These are phyloP conservation scores for Volvox carteri DNA, from an alignment of 163 green algal species.

Conservation along the genomic window DNA sequence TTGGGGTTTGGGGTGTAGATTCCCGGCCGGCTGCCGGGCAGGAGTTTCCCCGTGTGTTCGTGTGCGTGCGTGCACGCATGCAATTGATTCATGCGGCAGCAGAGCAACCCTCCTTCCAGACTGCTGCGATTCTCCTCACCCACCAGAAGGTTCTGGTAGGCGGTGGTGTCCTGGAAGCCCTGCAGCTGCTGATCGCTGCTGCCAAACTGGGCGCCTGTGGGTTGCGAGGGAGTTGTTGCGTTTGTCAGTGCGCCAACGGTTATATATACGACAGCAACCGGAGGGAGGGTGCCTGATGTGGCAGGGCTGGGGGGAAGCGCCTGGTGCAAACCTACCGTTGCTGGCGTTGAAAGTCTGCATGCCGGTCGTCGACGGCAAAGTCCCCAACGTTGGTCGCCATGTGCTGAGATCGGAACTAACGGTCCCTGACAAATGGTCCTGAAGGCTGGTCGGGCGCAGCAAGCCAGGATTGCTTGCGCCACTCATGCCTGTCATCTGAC, in stretches of 20 bases:
- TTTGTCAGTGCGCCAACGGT: too few species aligned
- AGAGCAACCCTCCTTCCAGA: too few species aligned
- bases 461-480: background rate
- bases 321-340: background rate
- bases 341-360: background rate
- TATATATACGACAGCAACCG: too few species aligned
- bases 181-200: background rate
- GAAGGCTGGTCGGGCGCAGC: conserved; percentile 19
- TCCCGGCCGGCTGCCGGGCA: too few species aligned
- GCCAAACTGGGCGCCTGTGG: background rate
- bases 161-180: background rate
- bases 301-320: too few species aligned
- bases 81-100: too few species aligned
- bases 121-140: too few species aligned
- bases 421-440: conserved; percentile 27
- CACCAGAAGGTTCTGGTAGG: background rate
- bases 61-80: too few species aligned
- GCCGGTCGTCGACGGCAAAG: background rate
- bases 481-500: background rate
- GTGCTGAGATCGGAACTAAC: background rate
- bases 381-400: conserved; percentile 22
- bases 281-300: too few species aligned
- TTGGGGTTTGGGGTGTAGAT: too few species aligned
- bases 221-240: background rate
- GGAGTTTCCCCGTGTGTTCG: too few species aligned